These are phyloP conservation scores for Williopsis jadinii DNA, from an alignment of 1,139 yeast species.

Conservation along the genomic window DNA sequence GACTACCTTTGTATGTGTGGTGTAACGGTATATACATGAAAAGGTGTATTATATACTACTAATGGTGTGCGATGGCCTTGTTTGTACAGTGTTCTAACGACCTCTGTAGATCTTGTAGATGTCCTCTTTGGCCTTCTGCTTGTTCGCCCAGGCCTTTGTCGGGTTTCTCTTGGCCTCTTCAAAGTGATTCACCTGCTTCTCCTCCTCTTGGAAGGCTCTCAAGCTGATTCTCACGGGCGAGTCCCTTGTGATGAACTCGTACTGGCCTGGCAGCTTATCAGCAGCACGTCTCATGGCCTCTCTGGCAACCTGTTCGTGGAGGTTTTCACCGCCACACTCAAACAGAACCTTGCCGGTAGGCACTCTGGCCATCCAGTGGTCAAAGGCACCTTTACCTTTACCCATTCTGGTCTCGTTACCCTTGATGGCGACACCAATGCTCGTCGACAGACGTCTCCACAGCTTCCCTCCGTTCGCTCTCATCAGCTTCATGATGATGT, in stretches of 20 bases:
- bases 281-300: constrained; percentile 92
- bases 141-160: constrained; percentile 50
- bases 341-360: constrained; percentile 92
- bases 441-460: constrained; percentile 76
- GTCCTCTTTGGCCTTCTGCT: constrained; percentile 42
- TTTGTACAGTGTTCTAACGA: constrained; percentile 28
- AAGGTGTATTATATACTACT: too few species aligned
- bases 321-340: constrained; percentile 63
- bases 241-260: constrained; percentile 70
- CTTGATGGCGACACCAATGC: constrained; percentile 87
- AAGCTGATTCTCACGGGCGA: constrained; percentile 72
- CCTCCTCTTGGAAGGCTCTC: constrained; percentile 37
- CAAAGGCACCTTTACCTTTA: constrained; percentile 97
- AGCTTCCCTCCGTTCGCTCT: constrained; percentile 66
- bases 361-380: constrained; percentile 94
- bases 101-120: constrained; percentile 50
- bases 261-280: constrained; percentile 86
- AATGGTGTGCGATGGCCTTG: too few species aligned
- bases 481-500: constrained; percentile 72
- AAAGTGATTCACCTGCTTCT: constrained; percentile 41
- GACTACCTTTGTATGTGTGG: too few species aligned
- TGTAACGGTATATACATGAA: too few species aligned
- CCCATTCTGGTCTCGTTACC: constrained; percentile 99
- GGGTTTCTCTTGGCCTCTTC: constrained; percentile 55
- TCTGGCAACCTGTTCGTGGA: constrained; percentile 86